A percentile compares a stretch with the other conserved stretches of the same genome.
These are phyloP conservation scores for Helicocarpus griseus DNA, from an alignment of 2,329 filamentous ascomycete species.

Conservation along the genomic window DNA sequence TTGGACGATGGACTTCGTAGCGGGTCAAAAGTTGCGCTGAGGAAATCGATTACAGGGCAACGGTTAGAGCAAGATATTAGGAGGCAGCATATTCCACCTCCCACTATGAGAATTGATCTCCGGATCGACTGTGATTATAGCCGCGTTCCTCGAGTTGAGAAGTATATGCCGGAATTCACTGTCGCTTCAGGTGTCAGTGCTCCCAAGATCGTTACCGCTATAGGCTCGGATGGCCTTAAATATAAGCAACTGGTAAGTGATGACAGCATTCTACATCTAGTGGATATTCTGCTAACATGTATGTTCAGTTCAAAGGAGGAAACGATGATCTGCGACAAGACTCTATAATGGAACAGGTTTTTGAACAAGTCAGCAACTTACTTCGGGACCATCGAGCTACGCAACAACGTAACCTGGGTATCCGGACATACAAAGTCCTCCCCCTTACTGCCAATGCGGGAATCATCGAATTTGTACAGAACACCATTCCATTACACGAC, in stretches of 20 bases:
- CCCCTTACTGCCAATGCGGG: constrained; percentile 77
- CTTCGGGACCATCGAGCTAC: constrained; percentile 78
- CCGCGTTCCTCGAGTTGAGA: constrained; percentile 61
- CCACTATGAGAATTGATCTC: constrained; percentile 77
- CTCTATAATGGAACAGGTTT: constrained; percentile 98
- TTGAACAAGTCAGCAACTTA: constrained; percentile 86
- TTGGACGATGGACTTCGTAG: constrained; percentile 55
- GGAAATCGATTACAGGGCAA: constrained; percentile 53
- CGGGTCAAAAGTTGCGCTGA: constrained; percentile 54
- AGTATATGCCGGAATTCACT: constrained; percentile 64
- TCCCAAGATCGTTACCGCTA: constrained; percentile 81
- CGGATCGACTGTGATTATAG: constrained; percentile 65
- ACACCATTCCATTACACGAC: constrained; percentile 85
- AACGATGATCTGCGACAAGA: constrained; percentile 96
- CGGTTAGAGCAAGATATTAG: constrained; percentile 54
- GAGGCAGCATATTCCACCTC: constrained; percentile 67
- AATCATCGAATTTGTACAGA: constrained; percentile 91
- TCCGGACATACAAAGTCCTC: constrained; percentile 94
- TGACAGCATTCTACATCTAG: neutral
- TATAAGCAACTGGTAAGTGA: constrained; percentile 71
- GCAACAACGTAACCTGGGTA: constrained; percentile 76
- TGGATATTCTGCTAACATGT: constrained; percentile 8
- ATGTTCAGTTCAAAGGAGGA: constrained; percentile 68
- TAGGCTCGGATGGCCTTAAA: constrained; percentile 64
- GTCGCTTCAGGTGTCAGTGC: constrained; percentile 86